phyloP scores from a whole-genome alignment of 345 rosid species.

The Clarkia xantiana region DNA sequence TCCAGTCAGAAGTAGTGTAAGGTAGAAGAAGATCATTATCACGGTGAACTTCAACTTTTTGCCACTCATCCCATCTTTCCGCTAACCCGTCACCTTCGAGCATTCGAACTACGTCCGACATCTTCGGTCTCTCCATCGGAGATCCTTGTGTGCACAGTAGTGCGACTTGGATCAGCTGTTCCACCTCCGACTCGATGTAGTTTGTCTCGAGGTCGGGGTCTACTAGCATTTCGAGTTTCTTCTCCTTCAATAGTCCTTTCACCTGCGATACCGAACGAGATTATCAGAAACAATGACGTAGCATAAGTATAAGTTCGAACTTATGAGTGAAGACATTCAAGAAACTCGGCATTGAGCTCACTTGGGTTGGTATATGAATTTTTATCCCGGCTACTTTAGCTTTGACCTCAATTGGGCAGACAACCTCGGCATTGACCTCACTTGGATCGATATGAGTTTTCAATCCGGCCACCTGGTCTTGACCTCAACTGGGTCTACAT shows the following conservation, averaged over 20 bases:
- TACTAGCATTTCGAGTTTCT: conserved; percentile 79
- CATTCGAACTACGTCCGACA: conserved; percentile 93
- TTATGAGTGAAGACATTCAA: too few relatives aligned
- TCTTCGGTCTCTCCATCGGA: conserved; percentile 87
- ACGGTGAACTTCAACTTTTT: conserved; percentile 73
- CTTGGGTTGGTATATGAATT: too few relatives aligned
- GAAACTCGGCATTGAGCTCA: too few relatives aligned
- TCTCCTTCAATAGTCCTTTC: conserved; percentile 91
- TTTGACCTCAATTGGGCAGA: too few relatives aligned
- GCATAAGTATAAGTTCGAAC: too few relatives aligned
- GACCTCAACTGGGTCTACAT: too few relatives aligned
- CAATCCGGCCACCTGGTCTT: too few relatives aligned
- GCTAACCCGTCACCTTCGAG: conserved; percentile 91
- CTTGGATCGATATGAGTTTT: too few relatives aligned
- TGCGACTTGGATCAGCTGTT: conserved; percentile 90
- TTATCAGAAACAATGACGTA: too few relatives aligned
- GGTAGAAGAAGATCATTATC: conserved; percentile 66
- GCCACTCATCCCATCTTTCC: conserved; percentile 97
- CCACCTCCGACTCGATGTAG: conserved; percentile 66
- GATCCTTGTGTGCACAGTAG: conserved; percentile 89
- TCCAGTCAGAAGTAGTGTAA: conserved; percentile 73
- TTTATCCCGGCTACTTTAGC: too few relatives aligned
- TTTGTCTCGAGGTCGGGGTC: conserved; percentile 82
- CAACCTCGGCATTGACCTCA: too few relatives aligned
- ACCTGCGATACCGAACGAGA: conserved; percentile 27